Conservation (phyloP, 1,284 basidiomycete genomes). For the Farysia itapuensis region DNA sequence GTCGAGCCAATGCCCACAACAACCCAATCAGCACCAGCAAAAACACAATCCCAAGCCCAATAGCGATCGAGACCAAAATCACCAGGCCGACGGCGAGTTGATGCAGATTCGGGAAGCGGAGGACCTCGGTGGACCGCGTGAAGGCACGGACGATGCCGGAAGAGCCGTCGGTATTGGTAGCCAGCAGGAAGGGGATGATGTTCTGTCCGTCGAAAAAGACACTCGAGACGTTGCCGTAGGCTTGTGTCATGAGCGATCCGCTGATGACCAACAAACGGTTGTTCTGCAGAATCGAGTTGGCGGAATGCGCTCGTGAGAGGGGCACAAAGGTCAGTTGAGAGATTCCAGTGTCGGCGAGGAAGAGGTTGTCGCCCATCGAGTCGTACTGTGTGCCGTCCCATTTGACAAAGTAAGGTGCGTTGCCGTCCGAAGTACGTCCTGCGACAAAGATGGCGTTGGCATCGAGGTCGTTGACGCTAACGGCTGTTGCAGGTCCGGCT, state of each 20-base stretch:
- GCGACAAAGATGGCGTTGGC: slow-evolving; percentile 83
- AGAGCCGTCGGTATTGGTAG: slow-evolving; percentile 70
- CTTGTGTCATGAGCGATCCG: slow-evolving; percentile 69
- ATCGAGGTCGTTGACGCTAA: slow-evolving; percentile 81
- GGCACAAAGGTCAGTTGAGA: slow-evolving; percentile 89
- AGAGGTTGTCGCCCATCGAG: slow-evolving; percentile 22
- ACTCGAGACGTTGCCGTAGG: slow-evolving; percentile 70
- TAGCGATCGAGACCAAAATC: slow-evolving; percentile 94
- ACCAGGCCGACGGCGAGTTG: slow-evolving; percentile 81
- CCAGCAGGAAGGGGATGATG: slow-evolving; percentile 80
- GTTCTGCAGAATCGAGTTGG: slow-evolving; percentile 73
- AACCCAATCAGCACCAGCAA: slow-evolving; percentile 83
- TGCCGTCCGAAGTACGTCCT: slow-evolving; percentile 64
- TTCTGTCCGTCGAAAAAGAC: slow-evolving; percentile 82
- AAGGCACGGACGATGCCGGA: slow-evolving; percentile 75
- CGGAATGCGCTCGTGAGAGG: slow-evolving; percentile 69
- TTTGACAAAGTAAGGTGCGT: slow-evolving; percentile 36
- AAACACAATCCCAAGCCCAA: slow-evolving; percentile 91
- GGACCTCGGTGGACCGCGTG: slow-evolving; percentile 66
- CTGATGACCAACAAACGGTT: slow-evolving; percentile 90
- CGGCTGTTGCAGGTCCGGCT: slow-evolving; percentile 84
- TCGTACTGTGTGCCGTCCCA: slow-evolving; percentile 46
- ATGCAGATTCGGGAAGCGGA: slow-evolving; percentile 50
- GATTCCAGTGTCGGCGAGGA: slow-evolving; percentile 69
- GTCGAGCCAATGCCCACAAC: slow-evolving; percentile 81